A percentile compares a stretch with the other conserved stretches of the same genome.
Conservation (phyloP, 75 land plant genomes). For the Picea sitchensis region DNA sequence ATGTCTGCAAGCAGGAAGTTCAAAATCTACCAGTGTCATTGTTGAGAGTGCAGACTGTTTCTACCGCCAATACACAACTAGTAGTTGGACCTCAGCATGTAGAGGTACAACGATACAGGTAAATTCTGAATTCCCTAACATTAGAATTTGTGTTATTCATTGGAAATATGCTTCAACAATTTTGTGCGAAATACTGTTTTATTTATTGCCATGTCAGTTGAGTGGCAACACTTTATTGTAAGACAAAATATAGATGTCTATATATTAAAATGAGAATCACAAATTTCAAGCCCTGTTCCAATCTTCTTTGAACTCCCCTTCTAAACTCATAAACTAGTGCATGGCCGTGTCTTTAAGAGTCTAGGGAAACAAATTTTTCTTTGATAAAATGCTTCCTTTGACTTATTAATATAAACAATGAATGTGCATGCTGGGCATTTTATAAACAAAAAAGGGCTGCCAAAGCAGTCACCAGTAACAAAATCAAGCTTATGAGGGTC, state of each 20-base stretch:
- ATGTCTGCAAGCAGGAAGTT: slow-evolving; percentile 68
- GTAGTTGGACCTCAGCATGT: slow-evolving; percentile 9
- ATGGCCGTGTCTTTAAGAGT: no score
- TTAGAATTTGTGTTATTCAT: neutral
- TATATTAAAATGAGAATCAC: neutral
- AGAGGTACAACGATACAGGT: slow-evolving; percentile 37
- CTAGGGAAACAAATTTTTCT: no score
- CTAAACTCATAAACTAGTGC: no score
- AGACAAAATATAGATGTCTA: neutral
- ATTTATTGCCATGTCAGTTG: neutral
- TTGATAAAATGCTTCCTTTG: no score
- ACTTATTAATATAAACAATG: no score
- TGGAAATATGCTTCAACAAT: neutral
- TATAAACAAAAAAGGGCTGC: no score
- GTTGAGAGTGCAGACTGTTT: slow-evolving; percentile 39
- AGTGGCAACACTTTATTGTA: neutral
- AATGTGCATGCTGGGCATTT: no score
- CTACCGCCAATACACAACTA: slow-evolving; percentile 7
- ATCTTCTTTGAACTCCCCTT: no score
- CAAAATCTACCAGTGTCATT: slow-evolving; percentile 65
- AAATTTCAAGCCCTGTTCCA: neutral
- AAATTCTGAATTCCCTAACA: neutral
- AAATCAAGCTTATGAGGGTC: no score
- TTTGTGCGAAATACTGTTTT: neutral
- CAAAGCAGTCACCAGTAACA: no score